Evolutionary conservation across 2,329 filamentous ascomycete species (phyloP).

Genomic region (Aspergillus aculeatus): DNA sequence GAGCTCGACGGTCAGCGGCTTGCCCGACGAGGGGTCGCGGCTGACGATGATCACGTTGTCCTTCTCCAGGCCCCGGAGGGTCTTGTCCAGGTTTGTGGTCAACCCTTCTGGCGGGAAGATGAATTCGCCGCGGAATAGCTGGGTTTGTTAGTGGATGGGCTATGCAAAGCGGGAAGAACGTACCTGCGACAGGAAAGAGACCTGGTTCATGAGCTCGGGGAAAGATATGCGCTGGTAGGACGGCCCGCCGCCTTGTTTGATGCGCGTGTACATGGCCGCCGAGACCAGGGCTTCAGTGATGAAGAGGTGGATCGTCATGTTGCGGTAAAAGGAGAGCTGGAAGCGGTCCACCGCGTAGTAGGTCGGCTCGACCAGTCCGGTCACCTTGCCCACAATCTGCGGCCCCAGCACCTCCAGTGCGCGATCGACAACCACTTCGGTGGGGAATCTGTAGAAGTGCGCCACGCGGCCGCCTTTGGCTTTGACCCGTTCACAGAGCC

Average conservation of each 20-base stretch:
- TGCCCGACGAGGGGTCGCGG: conserved; percentile 52
- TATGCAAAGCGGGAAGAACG: conserved; percentile 8
- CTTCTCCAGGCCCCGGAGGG: conserved; percentile 71
- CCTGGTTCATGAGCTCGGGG: conserved; percentile 70
- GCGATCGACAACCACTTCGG: conserved; percentile 79
- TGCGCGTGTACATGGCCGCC: conserved; percentile 81
- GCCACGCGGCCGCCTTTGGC: conserved; percentile 89
- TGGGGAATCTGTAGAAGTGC: conserved; percentile 80
- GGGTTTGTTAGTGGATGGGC: conserved; percentile 14
- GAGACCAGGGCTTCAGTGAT: conserved; percentile 90
- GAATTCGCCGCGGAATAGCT: conserved; percentile 93
- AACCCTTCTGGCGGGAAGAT: conserved; percentile 91
- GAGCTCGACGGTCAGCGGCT: conserved; percentile 68
- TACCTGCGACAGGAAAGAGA: conserved; percentile 77
- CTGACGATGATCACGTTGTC: conserved; percentile 74
- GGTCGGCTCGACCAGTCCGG: conserved; percentile 81
- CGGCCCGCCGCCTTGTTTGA: conserved; percentile 87
- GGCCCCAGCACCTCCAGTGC: conserved; percentile 89
- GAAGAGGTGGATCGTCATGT: conserved; percentile 99
- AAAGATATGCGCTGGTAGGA: conserved; percentile 77
- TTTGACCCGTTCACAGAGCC: conserved; percentile 78
- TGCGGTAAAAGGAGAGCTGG: conserved; percentile 96
- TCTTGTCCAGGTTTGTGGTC: conserved; percentile 74
- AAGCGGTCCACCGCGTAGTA: conserved; percentile 95
- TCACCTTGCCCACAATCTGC: conserved; percentile 77